Base-by-base conservation (phyloP, 495 filamentous ascomycete species). In the Elaphomyces granulatus region DNA sequence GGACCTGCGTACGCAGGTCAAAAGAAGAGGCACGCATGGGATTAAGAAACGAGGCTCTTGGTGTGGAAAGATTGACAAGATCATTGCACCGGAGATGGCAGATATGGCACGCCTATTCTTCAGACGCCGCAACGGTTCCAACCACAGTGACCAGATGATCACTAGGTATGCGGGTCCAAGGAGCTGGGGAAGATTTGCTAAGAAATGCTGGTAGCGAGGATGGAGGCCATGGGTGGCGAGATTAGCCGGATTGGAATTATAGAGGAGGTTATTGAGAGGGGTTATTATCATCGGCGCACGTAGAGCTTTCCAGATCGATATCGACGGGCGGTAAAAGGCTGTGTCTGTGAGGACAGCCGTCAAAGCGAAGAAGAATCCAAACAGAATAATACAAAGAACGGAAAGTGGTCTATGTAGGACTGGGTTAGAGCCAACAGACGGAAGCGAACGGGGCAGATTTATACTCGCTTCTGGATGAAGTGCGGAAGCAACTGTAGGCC, bases 21-120 rank as follows among this genome's bases (percentile, higher is more conserved):
- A 71, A 16, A 96, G 63, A n/a, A 98, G 71, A 0, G 90, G 92
- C 8, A 95, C 70, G 17, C 77, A 75, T 9, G 90, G 92, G 9
- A 96, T 69, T 8, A 98, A 66, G 61, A 98, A 98, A 34, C 92
- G 78, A 12, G 92, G 81, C 66, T 98, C 90, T 61, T 96, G 92
- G 60, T 98, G 90, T 20, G 81, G 80, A 45, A 94, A 83, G 21
- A 83, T 56, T 31, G 86, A 94, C 28, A 98, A 71, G 10, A 93
- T 65, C 20, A 73, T 59, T 20, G 83, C 77, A 15, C 85, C 90
- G 2, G 81, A 84, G 33, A 94, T 60, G 15, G 86, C 88, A 8
- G 90, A 90, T 49, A 77, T 67, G 26, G 60, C 58, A 32, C 65
- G 62, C 40, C 52, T 45, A 35, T 68, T 63, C 34, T 38, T 38